These are phyloP conservation scores for Venturia pyrina DNA, from an alignment of 2,329 filamentous ascomycete species.

Conservation along the genomic window DNA sequence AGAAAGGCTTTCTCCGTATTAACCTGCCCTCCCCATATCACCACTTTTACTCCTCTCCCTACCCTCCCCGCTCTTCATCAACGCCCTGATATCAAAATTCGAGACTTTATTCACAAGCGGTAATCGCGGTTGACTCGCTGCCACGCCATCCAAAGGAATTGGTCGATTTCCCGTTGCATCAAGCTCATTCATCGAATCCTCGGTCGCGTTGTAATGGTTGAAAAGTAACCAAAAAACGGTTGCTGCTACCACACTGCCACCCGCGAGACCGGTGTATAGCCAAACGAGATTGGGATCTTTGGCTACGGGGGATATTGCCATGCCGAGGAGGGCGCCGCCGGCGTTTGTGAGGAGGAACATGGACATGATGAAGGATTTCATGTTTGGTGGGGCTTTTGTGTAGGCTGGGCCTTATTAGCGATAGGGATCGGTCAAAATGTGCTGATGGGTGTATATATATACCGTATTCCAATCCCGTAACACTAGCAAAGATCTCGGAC, in stretches of 20 bases:
- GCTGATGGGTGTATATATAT: neutral
- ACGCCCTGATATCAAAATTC: conserved; percentile 4
- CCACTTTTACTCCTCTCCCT: neutral
- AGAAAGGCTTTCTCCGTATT: no score
- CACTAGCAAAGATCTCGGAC: conserved; percentile 36
- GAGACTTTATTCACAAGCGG: neutral
- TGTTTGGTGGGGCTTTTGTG: conserved; percentile 34
- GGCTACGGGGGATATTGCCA: conserved; percentile 50
- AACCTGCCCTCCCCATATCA: no score
- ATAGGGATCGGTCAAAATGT: no score
- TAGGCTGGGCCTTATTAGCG: conserved; percentile 23
- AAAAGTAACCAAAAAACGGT: conserved; percentile 45
- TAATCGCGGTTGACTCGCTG: neutral
- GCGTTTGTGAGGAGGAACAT: conserved; percentile 53
- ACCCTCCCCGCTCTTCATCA: neutral
- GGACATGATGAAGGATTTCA: conserved; percentile 42
- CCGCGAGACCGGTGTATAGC: conserved; percentile 53
- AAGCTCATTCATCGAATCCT: conserved; percentile 13
- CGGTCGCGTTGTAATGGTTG: conserved; percentile 18
- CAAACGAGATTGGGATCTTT: conserved; percentile 56
- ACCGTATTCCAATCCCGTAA: conserved; percentile 33
- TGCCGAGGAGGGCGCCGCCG: conserved; percentile 48
- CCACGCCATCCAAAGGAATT: neutral
- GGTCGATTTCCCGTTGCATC: neutral
- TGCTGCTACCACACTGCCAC: conserved; percentile 38